phyloP scores from a whole-genome alignment of 257 asterid species.

The Solanum dulcamara region DNA sequence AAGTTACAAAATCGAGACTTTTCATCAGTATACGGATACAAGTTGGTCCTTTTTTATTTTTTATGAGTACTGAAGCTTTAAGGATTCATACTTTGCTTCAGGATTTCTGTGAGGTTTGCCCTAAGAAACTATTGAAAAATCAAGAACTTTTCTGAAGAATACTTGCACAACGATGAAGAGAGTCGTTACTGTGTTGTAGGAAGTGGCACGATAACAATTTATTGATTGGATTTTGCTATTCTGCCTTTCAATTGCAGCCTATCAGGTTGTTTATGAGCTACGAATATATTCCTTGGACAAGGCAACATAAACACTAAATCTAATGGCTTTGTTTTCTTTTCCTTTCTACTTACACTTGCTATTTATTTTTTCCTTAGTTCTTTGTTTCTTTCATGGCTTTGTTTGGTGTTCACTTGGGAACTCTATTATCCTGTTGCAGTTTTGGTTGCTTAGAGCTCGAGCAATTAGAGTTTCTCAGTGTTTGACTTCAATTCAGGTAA shows the following conservation, averaged over 20 bases:
- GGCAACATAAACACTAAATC: constrained; percentile 49
- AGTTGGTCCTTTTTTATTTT: neutral
- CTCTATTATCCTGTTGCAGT: constrained; percentile 19
- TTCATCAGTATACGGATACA: neutral
- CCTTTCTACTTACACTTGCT: neutral
- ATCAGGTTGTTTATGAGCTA: constrained; percentile 80
- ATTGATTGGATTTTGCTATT: neutral
- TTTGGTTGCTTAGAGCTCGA: constrained; percentile 76
- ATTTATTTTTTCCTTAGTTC: neutral
- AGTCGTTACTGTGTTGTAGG: constrained; percentile 86
- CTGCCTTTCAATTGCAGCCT: no score
- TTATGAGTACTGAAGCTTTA: neutral
- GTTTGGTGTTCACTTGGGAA: neutral
- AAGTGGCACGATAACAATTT: constrained; percentile 40
- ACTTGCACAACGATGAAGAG: constrained; percentile 90
- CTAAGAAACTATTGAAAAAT: constrained; percentile 72
- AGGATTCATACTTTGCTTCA: constrained; percentile 5
- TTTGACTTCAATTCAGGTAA: constrained; percentile 90
- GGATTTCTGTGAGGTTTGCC: constrained; percentile 91
- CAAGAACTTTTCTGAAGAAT: constrained; percentile 68
- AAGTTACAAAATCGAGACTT: neutral
- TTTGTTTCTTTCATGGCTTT: neutral
- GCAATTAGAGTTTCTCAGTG: constrained; percentile 98
- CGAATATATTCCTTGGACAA: constrained; percentile 87
- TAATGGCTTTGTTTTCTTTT: neutral